A percentile compares a stretch with the other conserved stretches of the same genome.
phyloP scores from a whole-genome alignment of 805 yeast species.

The Lachancea cidri region DNA sequence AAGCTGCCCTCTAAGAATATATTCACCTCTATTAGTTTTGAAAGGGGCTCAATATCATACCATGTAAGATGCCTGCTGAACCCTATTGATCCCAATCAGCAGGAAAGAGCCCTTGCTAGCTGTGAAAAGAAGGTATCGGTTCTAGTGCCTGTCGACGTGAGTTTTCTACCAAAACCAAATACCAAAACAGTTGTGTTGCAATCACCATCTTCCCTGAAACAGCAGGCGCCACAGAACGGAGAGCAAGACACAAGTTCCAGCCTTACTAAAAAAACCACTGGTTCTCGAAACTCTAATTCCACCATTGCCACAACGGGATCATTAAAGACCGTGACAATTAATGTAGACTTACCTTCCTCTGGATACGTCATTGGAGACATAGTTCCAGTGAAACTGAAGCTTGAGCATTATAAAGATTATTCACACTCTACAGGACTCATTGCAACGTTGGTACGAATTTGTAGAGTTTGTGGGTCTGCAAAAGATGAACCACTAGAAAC shows the following conservation, averaged over 20 bases:
- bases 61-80: constrained; percentile 34
- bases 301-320: constrained; percentile 10
- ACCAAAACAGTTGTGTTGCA: constrained; percentile 61
- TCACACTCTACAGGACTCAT: constrained; percentile 70
- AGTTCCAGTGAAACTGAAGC: constrained; percentile 62
- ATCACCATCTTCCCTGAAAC: constrained; percentile 37
- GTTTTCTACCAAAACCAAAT: constrained; percentile 58
- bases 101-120: constrained; percentile 32
- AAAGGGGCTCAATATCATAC: constrained; percentile 77
- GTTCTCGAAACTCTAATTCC: constrained; percentile 18
- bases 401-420: constrained; percentile 66
- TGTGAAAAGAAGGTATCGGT: constrained; percentile 58
- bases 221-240: constrained; percentile 22
- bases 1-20: constrained; percentile 71
- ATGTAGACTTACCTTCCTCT: constrained; percentile 47
- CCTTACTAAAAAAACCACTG: constrained; percentile 22
- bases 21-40: constrained; percentile 73
- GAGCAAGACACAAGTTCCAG: constrained; percentile 29
- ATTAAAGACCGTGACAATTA: constrained; percentile 34
- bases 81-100: constrained; percentile 13
- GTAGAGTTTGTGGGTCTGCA: constrained; percentile 58
- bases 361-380: constrained; percentile 79
- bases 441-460: constrained; percentile 73
- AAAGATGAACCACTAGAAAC: constrained; percentile 47
- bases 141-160: constrained; percentile 70